phyloP scores from a whole-genome alignment of 148 eudicot genomes.

The Rhododendron simsii region DNA sequence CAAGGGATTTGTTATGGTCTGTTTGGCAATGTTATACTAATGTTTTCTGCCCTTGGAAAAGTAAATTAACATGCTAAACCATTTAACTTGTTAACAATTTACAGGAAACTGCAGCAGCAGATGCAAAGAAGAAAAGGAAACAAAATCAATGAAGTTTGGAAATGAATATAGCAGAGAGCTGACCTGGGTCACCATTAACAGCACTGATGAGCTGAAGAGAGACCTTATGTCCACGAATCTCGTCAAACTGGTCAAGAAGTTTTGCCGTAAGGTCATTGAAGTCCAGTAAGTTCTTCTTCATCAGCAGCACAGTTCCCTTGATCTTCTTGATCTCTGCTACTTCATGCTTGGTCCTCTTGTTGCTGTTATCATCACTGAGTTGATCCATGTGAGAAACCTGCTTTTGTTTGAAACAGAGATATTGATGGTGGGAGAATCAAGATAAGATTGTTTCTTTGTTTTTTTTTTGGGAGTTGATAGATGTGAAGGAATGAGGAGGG shows the following conservation, averaged over 20 bases:
- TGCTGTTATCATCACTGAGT: not conserved
- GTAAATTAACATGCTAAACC: not conserved
- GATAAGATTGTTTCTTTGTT: not conserved
- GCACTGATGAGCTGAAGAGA: constrained; percentile 52
- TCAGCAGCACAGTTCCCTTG: constrained; percentile 40
- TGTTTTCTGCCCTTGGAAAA: not conserved
- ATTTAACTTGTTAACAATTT: not conserved
- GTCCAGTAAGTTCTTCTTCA: constrained; percentile 50
- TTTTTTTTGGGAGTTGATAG: not conserved
- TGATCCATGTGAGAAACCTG: not conserved
- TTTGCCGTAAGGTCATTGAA: constrained; percentile 27
- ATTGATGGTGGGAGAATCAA: not conserved
- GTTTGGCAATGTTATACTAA: not conserved
- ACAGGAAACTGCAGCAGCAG: not conserved
- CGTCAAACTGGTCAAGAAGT: constrained; percentile 30
- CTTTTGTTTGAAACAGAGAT: not conserved
- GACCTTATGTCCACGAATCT: constrained; percentile 29
- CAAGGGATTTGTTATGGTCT: not conserved
- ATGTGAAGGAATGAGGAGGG: not conserved
- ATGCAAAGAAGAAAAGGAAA: not conserved
- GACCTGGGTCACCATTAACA: constrained; percentile 31
- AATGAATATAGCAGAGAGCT: not conserved
- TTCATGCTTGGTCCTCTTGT: constrained; percentile 7
- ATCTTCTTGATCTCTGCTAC: constrained; percentile 13
- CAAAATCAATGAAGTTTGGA: not conserved